Percentiles rank a stretch among this genome's conserved stretches.
Evolutionary conservation across 2,329 filamentous ascomycete genomes (phyloP).

Genomic region (Sodiomyces alkalinus): DNA sequence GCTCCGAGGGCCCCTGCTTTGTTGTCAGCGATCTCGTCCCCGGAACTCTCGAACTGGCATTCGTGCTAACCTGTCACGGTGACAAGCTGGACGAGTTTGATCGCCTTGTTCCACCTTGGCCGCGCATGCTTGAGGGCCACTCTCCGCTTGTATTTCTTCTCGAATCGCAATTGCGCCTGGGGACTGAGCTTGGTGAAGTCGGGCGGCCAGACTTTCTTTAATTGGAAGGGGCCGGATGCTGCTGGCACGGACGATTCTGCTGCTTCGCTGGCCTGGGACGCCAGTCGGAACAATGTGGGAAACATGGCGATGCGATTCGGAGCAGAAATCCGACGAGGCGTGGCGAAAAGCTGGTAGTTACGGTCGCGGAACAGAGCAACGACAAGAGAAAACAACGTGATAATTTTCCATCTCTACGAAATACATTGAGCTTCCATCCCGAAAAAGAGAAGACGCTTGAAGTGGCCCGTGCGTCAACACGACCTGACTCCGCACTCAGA

Average conservation of each 20-base stretch:
- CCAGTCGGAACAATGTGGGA: constrained; percentile 16
- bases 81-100: constrained; percentile 48
- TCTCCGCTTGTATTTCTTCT: constrained; percentile 64
- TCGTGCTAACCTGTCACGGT: constrained; percentile 34
- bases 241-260: constrained; percentile 15
- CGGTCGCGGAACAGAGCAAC: no score
- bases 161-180: constrained; percentile 63
- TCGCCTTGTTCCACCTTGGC: constrained; percentile 48
- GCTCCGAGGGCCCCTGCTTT: neutral
- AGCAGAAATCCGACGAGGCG: no score
- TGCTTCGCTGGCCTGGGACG: constrained; percentile 10
- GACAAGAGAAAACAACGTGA: no score
- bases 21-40: no score
- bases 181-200: constrained; percentile 54
- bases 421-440: no score
- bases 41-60: no score
- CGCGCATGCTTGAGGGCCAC: constrained; percentile 44
- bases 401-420: no score
- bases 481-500: no score
- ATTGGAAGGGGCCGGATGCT: constrained; percentile 42
- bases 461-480: constrained; percentile 1
- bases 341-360: no score
- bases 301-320: constrained; percentile 14
- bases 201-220: constrained; percentile 64
- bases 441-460: no score